Percentiles rank a stretch among this genome's conserved stretches.
These are phyloP conservation scores for Saccharomyces kudriavzevii DNA, from an alignment of 805 yeast species.

Conservation along the genomic window DNA sequence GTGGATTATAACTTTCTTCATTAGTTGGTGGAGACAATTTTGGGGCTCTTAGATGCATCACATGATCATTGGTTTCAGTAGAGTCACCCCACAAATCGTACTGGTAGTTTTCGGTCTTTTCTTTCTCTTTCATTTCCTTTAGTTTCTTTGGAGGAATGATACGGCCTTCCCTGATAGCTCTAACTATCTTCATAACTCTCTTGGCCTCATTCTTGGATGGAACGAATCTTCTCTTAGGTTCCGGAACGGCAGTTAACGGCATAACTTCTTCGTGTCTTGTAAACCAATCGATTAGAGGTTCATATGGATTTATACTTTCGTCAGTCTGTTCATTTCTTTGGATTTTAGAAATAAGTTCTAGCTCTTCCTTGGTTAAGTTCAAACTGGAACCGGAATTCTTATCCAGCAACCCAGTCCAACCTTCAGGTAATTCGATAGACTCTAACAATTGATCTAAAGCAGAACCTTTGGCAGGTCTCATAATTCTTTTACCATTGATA, in stretches of 20 bases:
- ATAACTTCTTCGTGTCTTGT: slow-evolving; percentile 72
- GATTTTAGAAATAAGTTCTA: slow-evolving; percentile 78
- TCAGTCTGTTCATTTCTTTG: slow-evolving; percentile 80
- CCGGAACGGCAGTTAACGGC: slow-evolving; percentile 92
- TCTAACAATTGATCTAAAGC: slow-evolving; percentile 88
- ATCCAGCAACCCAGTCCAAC: slow-evolving; percentile 96
- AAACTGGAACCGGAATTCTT: slow-evolving; percentile 78
- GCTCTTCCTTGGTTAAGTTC: slow-evolving; percentile 78
- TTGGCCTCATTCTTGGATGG: slow-evolving; percentile 97
- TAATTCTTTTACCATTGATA: slow-evolving; percentile 93
- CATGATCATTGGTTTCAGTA: slow-evolving; percentile 54
- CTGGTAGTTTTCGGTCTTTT: slow-evolving; percentile 43
- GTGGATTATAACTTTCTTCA: slow-evolving; percentile 96
- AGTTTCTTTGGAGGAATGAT: slow-evolving; percentile 65
- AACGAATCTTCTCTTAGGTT: slow-evolving; percentile 92
- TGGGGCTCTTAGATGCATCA: slow-evolving; percentile 92
- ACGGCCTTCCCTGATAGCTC: slow-evolving; percentile 93
- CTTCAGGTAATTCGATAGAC: slow-evolving; percentile 88
- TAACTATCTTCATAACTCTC: slow-evolving; percentile 90
- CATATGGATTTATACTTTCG: slow-evolving; percentile 76
- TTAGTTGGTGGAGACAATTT: slow-evolving; percentile 92
- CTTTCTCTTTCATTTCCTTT: slow-evolving; percentile 42
- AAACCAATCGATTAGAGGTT: slow-evolving; percentile 93
- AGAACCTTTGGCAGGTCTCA: slow-evolving; percentile 97
- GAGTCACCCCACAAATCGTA: slow-evolving; percentile 85